Evolutionary conservation across 495 filamentous ascomycete genomes (phyloP).

Genomic region (Bryoglossum gracile): DNA sequence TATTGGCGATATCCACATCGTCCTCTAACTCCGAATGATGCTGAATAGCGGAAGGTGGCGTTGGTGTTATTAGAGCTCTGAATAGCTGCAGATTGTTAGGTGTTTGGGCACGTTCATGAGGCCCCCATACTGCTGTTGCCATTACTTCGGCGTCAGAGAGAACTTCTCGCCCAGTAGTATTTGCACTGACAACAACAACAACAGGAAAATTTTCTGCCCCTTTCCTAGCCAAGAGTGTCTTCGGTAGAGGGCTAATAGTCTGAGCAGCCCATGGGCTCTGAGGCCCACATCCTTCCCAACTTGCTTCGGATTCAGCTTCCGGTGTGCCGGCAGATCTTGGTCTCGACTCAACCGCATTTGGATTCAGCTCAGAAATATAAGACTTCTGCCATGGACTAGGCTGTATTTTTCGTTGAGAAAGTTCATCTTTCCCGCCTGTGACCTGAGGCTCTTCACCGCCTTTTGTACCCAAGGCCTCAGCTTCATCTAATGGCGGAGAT

Average conservation of each 20-base stretch:
- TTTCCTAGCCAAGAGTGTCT: background rate
- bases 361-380: too few relatives aligned
- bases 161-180: background rate
- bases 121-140: background rate
- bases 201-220: background rate
- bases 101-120: background rate
- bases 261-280: conserved; percentile 21
- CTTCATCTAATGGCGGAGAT: too few relatives aligned
- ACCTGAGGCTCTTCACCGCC: too few relatives aligned
- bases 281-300: conserved; percentile 8
- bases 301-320: background rate
- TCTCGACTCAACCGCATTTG: too few relatives aligned
- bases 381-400: too few relatives aligned
- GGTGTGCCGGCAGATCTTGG: background rate
- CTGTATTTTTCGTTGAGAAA: too few relatives aligned
- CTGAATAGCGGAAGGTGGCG: background rate
- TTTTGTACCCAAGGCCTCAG: too few relatives aligned
- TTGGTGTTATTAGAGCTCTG: conserved; percentile 16
- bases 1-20: conserved; percentile 1
- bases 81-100: conserved; percentile 7
- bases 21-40: background rate
- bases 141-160: background rate
- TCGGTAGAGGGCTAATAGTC: background rate
- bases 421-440: too few relatives aligned
- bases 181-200: background rate